These are phyloP conservation scores for Dovyalis caffra DNA, from an alignment of 345 rosid species.

Conservation along the genomic window DNA sequence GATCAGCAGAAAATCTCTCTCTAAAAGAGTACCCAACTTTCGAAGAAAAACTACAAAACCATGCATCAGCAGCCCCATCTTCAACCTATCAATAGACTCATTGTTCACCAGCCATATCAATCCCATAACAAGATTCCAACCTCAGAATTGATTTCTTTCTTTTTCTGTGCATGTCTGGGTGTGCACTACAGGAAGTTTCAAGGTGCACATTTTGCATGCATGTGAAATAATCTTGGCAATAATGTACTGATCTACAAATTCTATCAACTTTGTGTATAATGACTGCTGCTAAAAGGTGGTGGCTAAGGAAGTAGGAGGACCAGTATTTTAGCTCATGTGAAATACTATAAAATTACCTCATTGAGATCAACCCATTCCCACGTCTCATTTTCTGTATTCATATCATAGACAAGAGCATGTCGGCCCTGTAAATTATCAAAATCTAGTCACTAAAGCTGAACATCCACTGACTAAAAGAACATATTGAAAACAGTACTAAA, in stretches of 20 bases:
- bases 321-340: not conserved
- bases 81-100: not conserved
- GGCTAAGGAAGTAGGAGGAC: not conserved
- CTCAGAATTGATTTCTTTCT: not conserved
- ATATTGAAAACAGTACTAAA: not conserved
- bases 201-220: not conserved
- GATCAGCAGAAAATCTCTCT: not conserved
- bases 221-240: not conserved
- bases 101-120: constrained; percentile 2
- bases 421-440: constrained; percentile 59
- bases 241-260: not conserved
- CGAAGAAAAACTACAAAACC: not conserved
- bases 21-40: not conserved
- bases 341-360: constrained; percentile 50
- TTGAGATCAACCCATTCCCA: constrained; percentile 98
- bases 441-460: constrained; percentile 1
- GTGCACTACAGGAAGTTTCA: not conserved
- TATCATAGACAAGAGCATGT: constrained; percentile 91
- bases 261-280: not conserved
- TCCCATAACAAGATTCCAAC: not conserved
- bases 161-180: too few relatives aligned
- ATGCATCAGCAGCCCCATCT: not conserved
- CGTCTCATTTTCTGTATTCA: constrained; percentile 56
- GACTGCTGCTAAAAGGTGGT: not conserved
- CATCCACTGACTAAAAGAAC: not conserved